phyloP scores from a whole-genome alignment of 371 early-diverging fungal species.

The Syncephalastrum sp. region DNA sequence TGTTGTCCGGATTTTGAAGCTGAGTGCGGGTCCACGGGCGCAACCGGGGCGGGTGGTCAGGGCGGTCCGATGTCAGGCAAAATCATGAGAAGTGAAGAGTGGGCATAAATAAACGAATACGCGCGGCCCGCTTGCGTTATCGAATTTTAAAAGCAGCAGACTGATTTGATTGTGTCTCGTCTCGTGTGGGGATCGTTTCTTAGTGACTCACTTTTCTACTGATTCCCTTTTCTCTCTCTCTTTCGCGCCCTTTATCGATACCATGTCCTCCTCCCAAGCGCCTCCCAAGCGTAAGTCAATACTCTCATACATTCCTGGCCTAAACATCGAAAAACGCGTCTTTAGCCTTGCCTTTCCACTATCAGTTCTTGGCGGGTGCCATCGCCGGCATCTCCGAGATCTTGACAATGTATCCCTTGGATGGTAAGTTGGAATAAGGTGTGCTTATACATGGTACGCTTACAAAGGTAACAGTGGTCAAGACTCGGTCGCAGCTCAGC shows the following conservation, averaged over 20 bases:
- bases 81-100: too few relatives aligned
- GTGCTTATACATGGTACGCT: background rate
- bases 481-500: conserved; percentile 95
- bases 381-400: conserved; percentile 97
- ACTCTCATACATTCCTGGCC: background rate
- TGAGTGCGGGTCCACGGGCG: too few relatives aligned
- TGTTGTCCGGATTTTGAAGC: too few relatives aligned
- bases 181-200: too few relatives aligned
- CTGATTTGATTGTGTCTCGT: too few relatives aligned
- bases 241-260: conserved; percentile 1
- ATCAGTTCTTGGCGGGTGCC: conserved; percentile 90
- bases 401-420: conserved; percentile 96
- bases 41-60: too few relatives aligned
- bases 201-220: conserved; percentile 1
- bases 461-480: conserved; percentile 67
- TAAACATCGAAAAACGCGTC: background rate
- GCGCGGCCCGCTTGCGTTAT: too few relatives aligned
- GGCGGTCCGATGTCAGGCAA: too few relatives aligned
- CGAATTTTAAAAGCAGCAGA: too few relatives aligned
- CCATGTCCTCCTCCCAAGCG: conserved; percentile 23
- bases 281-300: conserved; percentile 30
- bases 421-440: conserved; percentile 55
- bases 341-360: conserved; percentile 85
- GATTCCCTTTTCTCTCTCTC: conserved; percentile 2
- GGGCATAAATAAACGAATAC: too few relatives aligned